Evolutionary conservation across 441 rosid genomes (phyloP).

Genomic region (Gossypium davidsonii): DNA sequence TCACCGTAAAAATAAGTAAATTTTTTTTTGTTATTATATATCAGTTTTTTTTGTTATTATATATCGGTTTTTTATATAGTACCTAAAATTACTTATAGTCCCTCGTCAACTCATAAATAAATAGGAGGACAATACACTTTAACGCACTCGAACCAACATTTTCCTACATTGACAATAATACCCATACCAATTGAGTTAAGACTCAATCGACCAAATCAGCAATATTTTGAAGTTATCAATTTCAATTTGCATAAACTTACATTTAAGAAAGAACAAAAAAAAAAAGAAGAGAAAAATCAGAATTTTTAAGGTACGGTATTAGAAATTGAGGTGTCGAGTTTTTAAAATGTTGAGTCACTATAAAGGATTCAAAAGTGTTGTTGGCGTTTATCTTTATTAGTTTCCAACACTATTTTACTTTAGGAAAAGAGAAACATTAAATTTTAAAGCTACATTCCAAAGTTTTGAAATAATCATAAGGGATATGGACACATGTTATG

Average conservation of each 20-base stretch:
- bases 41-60: too few relatives aligned
- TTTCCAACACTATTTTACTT: background rate
- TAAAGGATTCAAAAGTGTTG: background rate
- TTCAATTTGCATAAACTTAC: background rate
- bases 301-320: too few relatives aligned
- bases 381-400: background rate
- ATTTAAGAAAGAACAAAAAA: background rate
- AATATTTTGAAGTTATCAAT: background rate
- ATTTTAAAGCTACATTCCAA: background rate
- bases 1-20: too few relatives aligned
- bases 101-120: rapidly evolving
- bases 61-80: too few relatives aligned
- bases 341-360: background rate
- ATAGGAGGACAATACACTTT: too few relatives aligned
- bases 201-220: too few relatives aligned
- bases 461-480: background rate
- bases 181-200: too few relatives aligned
- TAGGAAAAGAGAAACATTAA: background rate
- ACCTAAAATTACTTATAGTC: too few relatives aligned
- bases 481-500: too few relatives aligned
- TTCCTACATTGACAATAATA: rapidly evolving
- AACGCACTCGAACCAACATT: rapidly evolving
- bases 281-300: too few relatives aligned
- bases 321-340: background rate
- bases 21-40: too few relatives aligned